Evolutionary conservation across 176 grass and related monocot species (phyloP), one percentile per base, ranked within the genome.

Genomic region (Oryza nivara): DNA sequence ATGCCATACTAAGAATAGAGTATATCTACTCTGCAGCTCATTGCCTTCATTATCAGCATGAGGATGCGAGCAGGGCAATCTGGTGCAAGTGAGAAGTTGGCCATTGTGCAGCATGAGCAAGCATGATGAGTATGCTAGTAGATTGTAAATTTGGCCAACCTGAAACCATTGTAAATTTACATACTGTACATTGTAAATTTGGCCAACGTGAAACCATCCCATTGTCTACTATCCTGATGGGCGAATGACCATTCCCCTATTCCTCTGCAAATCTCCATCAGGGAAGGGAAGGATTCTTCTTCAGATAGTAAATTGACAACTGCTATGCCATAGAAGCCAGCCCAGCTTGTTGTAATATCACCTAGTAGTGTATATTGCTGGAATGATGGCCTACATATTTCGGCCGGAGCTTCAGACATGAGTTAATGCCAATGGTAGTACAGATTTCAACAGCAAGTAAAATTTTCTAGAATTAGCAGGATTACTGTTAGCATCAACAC

Each of bases 31-130:
- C 26, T 66, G 65, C 80, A 91, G 89, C 75, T 87, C 69, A 87
- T 84, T 75, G 70, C 85, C 8, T 87, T 87, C 75, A 20, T 87
- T 60, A 87, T 91, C 32, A 91, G 89, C 67, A 65, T 76, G 72
- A 80, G 70, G 80, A 80, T 84, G 43, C 70, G 22, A 0, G 16
- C 9, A 3, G 22, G 10, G 1, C 58, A 23, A 34, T 54, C 65
- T 12, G 36, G 34, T 48, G n/a, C 25, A 3, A 46, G 52, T 38
- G 80, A 83, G 51, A 92, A 83, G 16, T 23, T 56, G 30, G 67
- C 45, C 20, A 23, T 34, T 48, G 44, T 72, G 30, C 65, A 65
- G 75, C 83, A 83, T 56, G 83, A 86, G 35, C 51, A 92, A 72
- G 75, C 75, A 65, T 92, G 75, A 48, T 11, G 11, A 66, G 65